These are phyloP conservation scores for Chalciporus sphaerocephalus DNA, from an alignment of 768 basidiomycete species.

Conservation along the genomic window DNA sequence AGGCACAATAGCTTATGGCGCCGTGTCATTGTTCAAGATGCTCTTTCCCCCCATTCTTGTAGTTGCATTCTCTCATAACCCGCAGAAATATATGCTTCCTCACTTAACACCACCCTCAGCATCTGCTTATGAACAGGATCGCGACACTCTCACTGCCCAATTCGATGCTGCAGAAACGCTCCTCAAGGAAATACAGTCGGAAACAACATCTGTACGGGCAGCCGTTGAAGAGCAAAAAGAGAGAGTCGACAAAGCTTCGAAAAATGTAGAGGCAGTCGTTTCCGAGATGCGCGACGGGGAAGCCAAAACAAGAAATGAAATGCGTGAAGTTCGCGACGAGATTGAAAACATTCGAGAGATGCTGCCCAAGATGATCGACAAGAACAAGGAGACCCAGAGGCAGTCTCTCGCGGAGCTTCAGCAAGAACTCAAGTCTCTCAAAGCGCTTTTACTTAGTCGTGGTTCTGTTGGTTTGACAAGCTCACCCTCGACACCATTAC, in stretches of 20 bases:
- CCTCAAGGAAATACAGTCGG: conserved; percentile 73
- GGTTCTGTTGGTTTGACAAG: conserved; percentile 47
- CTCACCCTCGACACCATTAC: conserved; percentile 46
- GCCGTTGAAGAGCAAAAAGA: conserved; percentile 76
- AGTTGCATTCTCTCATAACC: not conserved
- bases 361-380: conserved; percentile 97
- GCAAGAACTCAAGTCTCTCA: conserved; percentile 91
- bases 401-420: conserved; percentile 84
- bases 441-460: conserved; percentile 78
- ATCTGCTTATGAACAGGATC: conserved; percentile 86
- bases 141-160: conserved; percentile 77
- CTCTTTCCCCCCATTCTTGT: conserved; percentile 9
- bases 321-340: conserved; percentile 89
- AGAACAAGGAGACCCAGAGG: conserved; percentile 80
- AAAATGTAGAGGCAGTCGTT: conserved; percentile 69
- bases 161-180: conserved; percentile 86
- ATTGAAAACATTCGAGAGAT: conserved; percentile 86
- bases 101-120: conserved; percentile 85
- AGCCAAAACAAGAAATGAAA: conserved; percentile 73
- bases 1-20: conserved; percentile 78
- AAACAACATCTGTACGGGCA: conserved; percentile 65
- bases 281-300: conserved; percentile 77
- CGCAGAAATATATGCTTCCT: conserved; percentile 87
- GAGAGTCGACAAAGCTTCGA: conserved; percentile 65
- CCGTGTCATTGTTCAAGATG: conserved; percentile 75